phyloP scores from a whole-genome alignment of 106 monocot genomes.

The Chionographis japonica region DNA sequence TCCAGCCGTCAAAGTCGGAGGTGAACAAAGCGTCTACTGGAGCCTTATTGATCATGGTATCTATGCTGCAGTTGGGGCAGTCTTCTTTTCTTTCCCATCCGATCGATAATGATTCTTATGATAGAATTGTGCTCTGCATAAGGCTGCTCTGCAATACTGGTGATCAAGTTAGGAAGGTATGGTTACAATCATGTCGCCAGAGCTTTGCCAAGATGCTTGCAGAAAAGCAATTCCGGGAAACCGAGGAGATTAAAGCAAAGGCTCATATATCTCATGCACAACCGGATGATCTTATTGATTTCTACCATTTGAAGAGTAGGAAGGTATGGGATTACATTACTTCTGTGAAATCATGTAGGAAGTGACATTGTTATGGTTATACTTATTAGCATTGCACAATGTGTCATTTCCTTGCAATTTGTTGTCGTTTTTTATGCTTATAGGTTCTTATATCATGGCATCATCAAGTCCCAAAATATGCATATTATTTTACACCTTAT shows the following conservation, averaged over 20 bases:
- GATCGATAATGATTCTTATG: constrained; percentile 84
- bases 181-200: constrained; percentile 80
- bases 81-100: constrained; percentile 65
- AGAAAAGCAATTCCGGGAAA: constrained; percentile 84
- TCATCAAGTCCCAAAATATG: too few relatives aligned
- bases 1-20: constrained; percentile 67
- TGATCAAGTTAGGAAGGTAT: constrained; percentile 77
- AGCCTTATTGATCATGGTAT: constrained; percentile 66
- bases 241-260: constrained; percentile 73
- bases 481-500: too few relatives aligned
- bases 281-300: constrained; percentile 96
- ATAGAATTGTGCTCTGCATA: constrained; percentile 78
- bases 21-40: constrained; percentile 47
- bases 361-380: too few relatives aligned
- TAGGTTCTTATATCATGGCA: too few relatives aligned
- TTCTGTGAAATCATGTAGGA: not conserved
- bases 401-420: too few relatives aligned
- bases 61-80: constrained; percentile 80
- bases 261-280: constrained; percentile 79
- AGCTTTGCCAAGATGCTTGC: constrained; percentile 89
- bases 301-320: constrained; percentile 90
- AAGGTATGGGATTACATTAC: constrained; percentile 40
- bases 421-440: too few relatives aligned
- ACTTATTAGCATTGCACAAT: too few relatives aligned
- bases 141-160: constrained; percentile 88